Evolutionary conservation across 176 grass and related monocot genomes (phyloP), one percentile per base, ranked within the genome.

Genomic region (Oryza coarctata): DNA sequence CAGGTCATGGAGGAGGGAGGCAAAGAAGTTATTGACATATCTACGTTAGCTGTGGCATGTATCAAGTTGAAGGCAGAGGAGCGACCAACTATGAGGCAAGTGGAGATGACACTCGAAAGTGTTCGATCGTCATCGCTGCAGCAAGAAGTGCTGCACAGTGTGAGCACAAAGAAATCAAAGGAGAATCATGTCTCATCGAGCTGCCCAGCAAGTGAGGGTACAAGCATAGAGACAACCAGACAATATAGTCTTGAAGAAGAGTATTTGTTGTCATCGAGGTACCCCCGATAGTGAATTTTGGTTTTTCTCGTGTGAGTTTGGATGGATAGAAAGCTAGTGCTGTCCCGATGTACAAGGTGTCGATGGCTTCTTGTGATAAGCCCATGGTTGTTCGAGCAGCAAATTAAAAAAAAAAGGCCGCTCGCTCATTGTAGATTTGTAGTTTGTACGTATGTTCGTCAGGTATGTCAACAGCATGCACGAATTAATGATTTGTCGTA

Each of bases 161-260:
- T 8, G 20, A 3, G 20, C 1, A 9, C 20, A 57, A 57, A 65
- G 29, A 65, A 15, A 33, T 65, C 63, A 1, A 8, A 65, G 0
- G 14, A 31, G 5, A 32, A 20, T 65, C 14, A 8, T 32, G 30
- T 33, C 8, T 18, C 17, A 13, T 18, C 1, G 25, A 45, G 18
- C 7, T 31, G 13, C 30, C 10, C 61, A 5, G 0, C 6, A 40
- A 65, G 29, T 3, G 27, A 78, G 10, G 39, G 2, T 23, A 43
- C 5, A 14, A 22, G 50, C 50, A 5, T 44, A 6, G 36, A 64
- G 2, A 18, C 12, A 12, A 78, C 61, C 18, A 78, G 18, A 15
- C 76, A 65, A 14, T 78, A 78, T 45, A 78, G 61, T 2, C 29
- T 30, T 3, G 76, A 78, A 32, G 61, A 78, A 78, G 76, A 78